Evolutionary conservation across 495 filamentous ascomycete species (phyloP).

Genomic region (Pyrenopolyporus hunteri): DNA sequence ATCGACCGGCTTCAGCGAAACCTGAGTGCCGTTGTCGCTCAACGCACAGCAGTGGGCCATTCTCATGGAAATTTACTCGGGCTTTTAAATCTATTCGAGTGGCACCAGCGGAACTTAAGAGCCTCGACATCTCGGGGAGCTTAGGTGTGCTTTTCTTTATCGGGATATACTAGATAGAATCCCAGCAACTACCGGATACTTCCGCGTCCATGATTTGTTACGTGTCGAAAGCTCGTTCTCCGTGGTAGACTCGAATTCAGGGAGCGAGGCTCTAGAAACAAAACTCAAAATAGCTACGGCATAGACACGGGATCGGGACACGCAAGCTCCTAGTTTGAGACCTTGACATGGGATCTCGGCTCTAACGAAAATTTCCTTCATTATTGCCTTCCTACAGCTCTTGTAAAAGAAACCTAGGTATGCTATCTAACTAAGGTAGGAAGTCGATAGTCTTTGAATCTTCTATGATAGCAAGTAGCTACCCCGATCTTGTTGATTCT

Average conservation of each 20-base stretch:
- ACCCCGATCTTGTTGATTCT: background rate
- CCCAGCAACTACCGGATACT: slow-evolving; percentile 8
- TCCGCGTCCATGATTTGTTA: slow-evolving; percentile 26
- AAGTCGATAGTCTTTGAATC: background rate
- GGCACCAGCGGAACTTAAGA: slow-evolving; percentile 12
- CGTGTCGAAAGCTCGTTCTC: background rate
- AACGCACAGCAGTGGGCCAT: background rate
- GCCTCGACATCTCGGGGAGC: slow-evolving; percentile 2
- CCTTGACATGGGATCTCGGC: background rate
- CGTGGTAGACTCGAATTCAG: background rate
- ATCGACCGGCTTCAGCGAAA: slow-evolving; percentile 14
- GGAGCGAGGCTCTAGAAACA: slow-evolving; percentile 25
- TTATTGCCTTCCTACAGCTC: background rate
- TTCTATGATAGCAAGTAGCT: background rate
- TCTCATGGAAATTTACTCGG: background rate
- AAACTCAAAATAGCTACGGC: slow-evolving; percentile 8
- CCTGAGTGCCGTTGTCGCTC: slow-evolving; percentile 4
- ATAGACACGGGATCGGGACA: background rate
- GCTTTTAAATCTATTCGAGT: slow-evolving; percentile 29
- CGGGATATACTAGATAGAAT: background rate
- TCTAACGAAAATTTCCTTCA: background rate
- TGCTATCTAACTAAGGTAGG: background rate
- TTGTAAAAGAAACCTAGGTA: too few relatives aligned
- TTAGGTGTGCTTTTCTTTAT: background rate
- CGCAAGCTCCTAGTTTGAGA: background rate